A percentile compares a stretch with the other conserved stretches of the same genome.
These are phyloP conservation scores for Wickerhamomyces bovis DNA, from an alignment of 805 yeast species.

Conservation along the genomic window DNA sequence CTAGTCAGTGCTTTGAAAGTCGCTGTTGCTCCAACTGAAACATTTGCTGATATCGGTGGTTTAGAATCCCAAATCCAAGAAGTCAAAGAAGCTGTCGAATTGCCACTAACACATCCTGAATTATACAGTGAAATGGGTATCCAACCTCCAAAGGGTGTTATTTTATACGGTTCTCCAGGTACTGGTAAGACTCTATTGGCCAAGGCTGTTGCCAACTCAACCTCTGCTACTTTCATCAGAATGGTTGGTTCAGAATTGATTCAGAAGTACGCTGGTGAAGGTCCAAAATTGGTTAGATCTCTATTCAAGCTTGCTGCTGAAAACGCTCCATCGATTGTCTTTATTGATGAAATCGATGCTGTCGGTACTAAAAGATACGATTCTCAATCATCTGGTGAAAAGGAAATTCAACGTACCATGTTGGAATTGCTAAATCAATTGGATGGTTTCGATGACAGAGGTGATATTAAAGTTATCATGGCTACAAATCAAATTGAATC, in stretches of 20 bases:
- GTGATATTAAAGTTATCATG: constrained; percentile 96
- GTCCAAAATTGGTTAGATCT: constrained; percentile 91
- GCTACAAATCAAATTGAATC: constrained; percentile 95
- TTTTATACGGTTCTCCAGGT: constrained; percentile 96
- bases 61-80: constrained; percentile 91
- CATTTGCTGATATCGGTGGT: constrained; percentile 97
- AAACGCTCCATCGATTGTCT: constrained; percentile 96
- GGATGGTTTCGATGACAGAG: constrained; percentile 96
- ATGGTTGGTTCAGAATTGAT: constrained; percentile 96
- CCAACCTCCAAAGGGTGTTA: constrained; percentile 97
- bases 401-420: constrained; percentile 97
- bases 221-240: constrained; percentile 91
- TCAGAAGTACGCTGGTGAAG: constrained; percentile 96
- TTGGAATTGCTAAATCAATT: constrained; percentile 89
- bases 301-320: constrained; percentile 95
- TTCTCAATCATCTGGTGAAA: constrained; percentile 84
- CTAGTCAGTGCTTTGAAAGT: constrained; percentile 96
- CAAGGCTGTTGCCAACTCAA: constrained; percentile 97
- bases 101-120: constrained; percentile 95
- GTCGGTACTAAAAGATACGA: constrained; percentile 98
- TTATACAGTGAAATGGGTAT: constrained; percentile 98
- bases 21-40: constrained; percentile 95
- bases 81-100: constrained; percentile 93
- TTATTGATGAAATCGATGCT: constrained; percentile 98
- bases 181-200: constrained; percentile 95